These are phyloP conservation scores for Thalassia testudinum DNA, from an alignment of 116 monocot species.

Conservation along the genomic window DNA sequence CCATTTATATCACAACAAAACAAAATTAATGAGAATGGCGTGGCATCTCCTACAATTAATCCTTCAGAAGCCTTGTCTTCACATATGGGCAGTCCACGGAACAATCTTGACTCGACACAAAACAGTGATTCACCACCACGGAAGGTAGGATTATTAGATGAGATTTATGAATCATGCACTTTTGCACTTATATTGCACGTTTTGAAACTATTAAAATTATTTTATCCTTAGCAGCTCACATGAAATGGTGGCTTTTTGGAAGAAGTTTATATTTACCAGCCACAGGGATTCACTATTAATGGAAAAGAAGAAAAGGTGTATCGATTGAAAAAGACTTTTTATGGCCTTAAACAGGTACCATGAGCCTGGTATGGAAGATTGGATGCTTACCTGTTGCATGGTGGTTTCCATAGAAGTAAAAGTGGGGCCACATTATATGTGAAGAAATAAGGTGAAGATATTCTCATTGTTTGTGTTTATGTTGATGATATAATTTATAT, in stretches of 20 bases:
- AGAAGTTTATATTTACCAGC: conserved; percentile 11
- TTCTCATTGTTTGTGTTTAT: conserved; percentile 5
- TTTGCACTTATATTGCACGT: conserved; percentile 7
- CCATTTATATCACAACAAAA: not conserved
- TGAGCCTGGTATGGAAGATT: conserved; percentile 9
- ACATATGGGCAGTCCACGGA: not conserved
- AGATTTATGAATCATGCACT: conserved; percentile 8
- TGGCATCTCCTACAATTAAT: not conserved
- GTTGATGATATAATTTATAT: conserved; percentile 8
- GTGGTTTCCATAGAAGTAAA: not conserved
- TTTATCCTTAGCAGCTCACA: not conserved
- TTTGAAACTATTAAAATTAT: conserved; percentile 7
- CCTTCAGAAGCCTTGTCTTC: not conserved
- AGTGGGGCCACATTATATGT: conserved; percentile 6
- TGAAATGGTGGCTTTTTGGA: conserved; percentile 6
- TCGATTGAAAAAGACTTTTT: conserved; percentile 5
- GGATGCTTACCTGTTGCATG: not conserved
- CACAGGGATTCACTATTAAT: conserved; percentile 3
- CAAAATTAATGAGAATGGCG: not conserved
- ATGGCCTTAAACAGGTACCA: conserved; percentile 8
- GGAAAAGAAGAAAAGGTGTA: conserved; percentile 4
- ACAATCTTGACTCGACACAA: not conserved
- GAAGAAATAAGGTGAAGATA: not conserved
- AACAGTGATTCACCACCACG: conserved; percentile 2
- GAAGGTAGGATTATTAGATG: conserved; percentile 1